These are phyloP conservation scores for Phytophthora cactorum DNA, from an alignment of 352 stramenopile species.

Conservation along the genomic window DNA sequence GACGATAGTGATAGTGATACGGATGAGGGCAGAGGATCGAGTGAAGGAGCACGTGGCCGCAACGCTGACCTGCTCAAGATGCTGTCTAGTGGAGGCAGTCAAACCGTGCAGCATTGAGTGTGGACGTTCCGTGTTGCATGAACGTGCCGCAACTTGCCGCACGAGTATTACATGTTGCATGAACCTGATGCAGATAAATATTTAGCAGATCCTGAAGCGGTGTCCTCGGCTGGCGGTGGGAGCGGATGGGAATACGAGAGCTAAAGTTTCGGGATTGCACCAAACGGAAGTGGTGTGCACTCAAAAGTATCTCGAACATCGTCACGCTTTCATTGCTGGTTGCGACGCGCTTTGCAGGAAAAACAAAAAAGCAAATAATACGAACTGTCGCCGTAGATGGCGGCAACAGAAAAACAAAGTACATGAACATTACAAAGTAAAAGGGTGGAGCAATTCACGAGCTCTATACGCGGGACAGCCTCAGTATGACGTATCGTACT, in stretches of 20 bases:
- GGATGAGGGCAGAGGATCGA: constrained; percentile 31
- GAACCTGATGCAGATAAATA: constrained; percentile 30
- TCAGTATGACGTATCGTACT: constrained; percentile 68
- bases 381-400: constrained; percentile 11
- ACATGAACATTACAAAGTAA: constrained; percentile 32
- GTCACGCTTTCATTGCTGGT: too few species aligned
- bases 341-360: constrained; percentile 1
- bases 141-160: constrained; percentile 10
- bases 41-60: constrained; percentile 16
- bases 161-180: constrained; percentile 19
- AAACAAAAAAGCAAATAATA: constrained; percentile 31
- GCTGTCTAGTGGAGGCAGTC: constrained; percentile 46
- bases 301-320: too few species aligned
- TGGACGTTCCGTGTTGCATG: constrained; percentile 15
- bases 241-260: too few species aligned
- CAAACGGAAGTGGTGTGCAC: too few species aligned
- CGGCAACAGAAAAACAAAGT: constrained; percentile 9
- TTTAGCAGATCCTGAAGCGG: constrained; percentile 29
- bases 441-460: constrained; percentile 9
- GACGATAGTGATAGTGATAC: constrained; percentile 49
- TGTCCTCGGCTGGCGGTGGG: not conserved
- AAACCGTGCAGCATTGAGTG: constrained; percentile 32
- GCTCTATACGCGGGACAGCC: constrained; percentile 1
- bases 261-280: too few species aligned
- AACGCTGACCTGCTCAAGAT: constrained; percentile 60